Evolutionary conservation across 1,284 basidiomycete species (phyloP).

Genomic region (Ceratobasidium theobromae): DNA sequence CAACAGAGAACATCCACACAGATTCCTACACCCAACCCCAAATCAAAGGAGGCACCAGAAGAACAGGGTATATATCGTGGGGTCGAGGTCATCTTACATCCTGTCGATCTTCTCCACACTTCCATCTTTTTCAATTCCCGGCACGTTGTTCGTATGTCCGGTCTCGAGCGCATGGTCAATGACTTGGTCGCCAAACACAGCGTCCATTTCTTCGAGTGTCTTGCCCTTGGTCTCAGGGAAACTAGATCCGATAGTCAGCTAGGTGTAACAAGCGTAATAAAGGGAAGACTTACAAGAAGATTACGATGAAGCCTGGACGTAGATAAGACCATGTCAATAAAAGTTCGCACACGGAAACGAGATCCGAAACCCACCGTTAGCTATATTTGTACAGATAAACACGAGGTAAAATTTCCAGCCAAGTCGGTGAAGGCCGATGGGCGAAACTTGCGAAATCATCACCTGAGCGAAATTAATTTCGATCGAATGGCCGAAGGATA

Average conservation of each 20-base stretch:
- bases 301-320: conserved; percentile 1
- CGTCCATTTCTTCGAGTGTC: conserved; percentile 43
- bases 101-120: conserved; percentile 21
- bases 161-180: conserved; percentile 33
- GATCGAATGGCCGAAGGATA: conserved; percentile 36
- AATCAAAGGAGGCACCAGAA: neutral
- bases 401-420: conserved; percentile 41
- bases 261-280: neutral
- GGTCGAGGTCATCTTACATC: neutral
- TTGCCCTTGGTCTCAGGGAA: conserved; percentile 44
- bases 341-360: neutral
- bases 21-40: neutral
- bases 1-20: neutral
- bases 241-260: conserved; percentile 3
- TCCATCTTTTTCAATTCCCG: conserved; percentile 8
- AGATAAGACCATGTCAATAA: neutral
- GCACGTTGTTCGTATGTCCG: conserved; percentile 17
- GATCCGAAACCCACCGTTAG: conserved; percentile 7
- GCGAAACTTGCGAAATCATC: conserved; percentile 39
- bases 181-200: conserved; percentile 39
- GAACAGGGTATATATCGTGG: neutral
- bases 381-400: conserved; percentile 33
- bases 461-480: conserved; percentile 5
- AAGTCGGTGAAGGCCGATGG: conserved; percentile 34
- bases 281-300: neutral